These are phyloP conservation scores for Phlyctochytrium planicorne DNA, from an alignment of 192 early-diverging fungal genomes.

Conservation along the genomic window DNA sequence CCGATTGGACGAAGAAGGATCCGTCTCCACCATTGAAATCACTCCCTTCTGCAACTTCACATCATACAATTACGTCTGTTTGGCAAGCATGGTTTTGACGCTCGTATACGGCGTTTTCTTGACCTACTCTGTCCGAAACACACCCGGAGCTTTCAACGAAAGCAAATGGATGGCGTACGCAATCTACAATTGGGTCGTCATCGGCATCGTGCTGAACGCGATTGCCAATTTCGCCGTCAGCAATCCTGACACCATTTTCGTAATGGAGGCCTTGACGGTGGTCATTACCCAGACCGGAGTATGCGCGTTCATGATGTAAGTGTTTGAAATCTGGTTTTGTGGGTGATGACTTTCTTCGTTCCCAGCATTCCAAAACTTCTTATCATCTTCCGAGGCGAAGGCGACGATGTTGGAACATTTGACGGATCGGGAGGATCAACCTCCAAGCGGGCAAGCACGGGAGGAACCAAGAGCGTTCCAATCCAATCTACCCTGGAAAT, in stretches of 20 bases:
- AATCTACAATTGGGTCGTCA: constrained; percentile 3
- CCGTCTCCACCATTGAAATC: neutral
- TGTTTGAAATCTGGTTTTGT: neutral
- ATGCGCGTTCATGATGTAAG: neutral
- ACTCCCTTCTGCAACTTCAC: constrained; percentile 2
- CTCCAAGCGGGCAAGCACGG: too few species aligned
- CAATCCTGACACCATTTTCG: constrained; percentile 2
- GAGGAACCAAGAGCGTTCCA: too few species aligned
- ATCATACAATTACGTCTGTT: neutral
- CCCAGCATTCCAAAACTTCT: neutral
- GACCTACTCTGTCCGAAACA: constrained; percentile 14
- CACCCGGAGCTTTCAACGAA: constrained; percentile 13
- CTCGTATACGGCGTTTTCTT: neutral
- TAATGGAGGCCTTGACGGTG: constrained; percentile 1
- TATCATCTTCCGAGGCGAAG: neutral
- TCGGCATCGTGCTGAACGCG: constrained; percentile 5
- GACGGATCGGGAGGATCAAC: too few species aligned
- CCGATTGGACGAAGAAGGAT: neutral
- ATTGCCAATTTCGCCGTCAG: constrained; percentile 4
- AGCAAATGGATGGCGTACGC: constrained; percentile 9
- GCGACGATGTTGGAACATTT: neutral
- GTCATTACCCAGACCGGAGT: constrained; percentile 6
- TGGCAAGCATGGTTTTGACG: neutral
- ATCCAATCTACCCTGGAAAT: too few species aligned
- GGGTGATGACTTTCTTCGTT: neutral